Conservation (phyloP, 2,329 filamentous ascomycete genomes). For the Alternaria hordeiaustralica region DNA sequence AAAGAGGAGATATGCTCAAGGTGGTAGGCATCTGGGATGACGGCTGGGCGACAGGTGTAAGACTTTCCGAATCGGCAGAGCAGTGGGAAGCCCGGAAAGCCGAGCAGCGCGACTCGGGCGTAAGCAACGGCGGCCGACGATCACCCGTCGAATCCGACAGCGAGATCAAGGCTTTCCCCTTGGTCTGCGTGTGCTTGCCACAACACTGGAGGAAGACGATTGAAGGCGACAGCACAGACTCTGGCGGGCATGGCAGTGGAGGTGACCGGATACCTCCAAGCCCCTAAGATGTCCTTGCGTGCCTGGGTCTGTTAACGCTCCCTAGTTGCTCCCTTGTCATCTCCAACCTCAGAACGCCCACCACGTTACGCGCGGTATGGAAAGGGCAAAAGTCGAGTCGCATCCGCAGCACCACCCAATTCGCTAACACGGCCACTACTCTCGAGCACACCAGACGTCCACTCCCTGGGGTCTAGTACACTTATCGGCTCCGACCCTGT, state of each 20-base stretch:
- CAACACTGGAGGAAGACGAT: constrained; percentile 98
- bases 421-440: constrained; percentile 24
- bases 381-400: constrained; percentile 7
- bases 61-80: constrained; percentile 82
- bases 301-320: constrained; percentile 32
- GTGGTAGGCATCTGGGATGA: constrained; percentile 99
- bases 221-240: constrained; percentile 71
- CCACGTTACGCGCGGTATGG: constrained; percentile 7
- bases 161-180: constrained; percentile 96
- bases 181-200: constrained; percentile 94
- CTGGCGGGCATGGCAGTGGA: constrained; percentile 38
- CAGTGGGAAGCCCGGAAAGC: constrained; percentile 83
- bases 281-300: constrained; percentile 25
- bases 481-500: constrained; percentile 36
- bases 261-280: constrained; percentile 43
- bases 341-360: constrained; percentile 19
- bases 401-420: constrained; percentile 8
- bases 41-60: constrained; percentile 93
- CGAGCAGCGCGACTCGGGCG: constrained; percentile 87
- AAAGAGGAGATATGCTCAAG: constrained; percentile 97
- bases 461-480: constrained; percentile 41
- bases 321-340: constrained; percentile 33
- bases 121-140: constrained; percentile 74
- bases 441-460: constrained; percentile 22
- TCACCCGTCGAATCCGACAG: constrained; percentile 56